Evolutionary conservation across 768 basidiomycete species (phyloP), one percentile per base, ranked within the genome.

Genomic region (Podaxis sp.): DNA sequence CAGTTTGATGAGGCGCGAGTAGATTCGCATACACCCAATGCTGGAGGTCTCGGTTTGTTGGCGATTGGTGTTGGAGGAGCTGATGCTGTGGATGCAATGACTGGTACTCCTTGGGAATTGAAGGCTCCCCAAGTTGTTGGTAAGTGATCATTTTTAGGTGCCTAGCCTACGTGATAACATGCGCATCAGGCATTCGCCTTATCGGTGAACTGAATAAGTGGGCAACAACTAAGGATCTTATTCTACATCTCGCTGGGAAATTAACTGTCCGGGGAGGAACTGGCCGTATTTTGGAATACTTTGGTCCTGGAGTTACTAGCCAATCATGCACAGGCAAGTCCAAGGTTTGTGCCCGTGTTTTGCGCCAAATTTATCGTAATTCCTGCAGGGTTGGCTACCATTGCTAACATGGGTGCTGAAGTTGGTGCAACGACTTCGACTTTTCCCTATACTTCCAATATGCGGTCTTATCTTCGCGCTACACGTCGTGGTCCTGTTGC

Each of bases 351-450:
- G 30, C 46, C 6, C 51, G 4, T 46, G 9, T 11, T 46, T 30
- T 56, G 30, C 6, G 44, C 33, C 22, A 5, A 26, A 44, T 13
- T 44, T 48, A 9, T 60, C 40, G 44, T 51, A 53, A 62, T 13
- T 51, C 26, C 22, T 42, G 11, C 55, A 91, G 92, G 93, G 60
- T 78, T 97, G 59, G 97, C 96, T 1, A 99, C 97, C 1, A 91
- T 99, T 60, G 91, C 93, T 49, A 99, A 99, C 76, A 99, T 99
- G 97, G 97, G 97, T 56, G 97, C 97, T 12, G 97, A 99, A 80
- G 96, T 99, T n/a, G 97, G 97, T 42, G 97, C 97, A n/a, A 99
- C 97, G 1, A 99, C 97, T 0, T 96, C 96, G 1, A 94, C 92
- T 5, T 99, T 99, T 83, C 96, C 96, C 4, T 99, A 99, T 76